Evolutionary conservation across 164 flowering plant genomes (phyloP), one percentile per base, ranked within the genome.

Genomic region (Magnolia kwangsiensis): DNA sequence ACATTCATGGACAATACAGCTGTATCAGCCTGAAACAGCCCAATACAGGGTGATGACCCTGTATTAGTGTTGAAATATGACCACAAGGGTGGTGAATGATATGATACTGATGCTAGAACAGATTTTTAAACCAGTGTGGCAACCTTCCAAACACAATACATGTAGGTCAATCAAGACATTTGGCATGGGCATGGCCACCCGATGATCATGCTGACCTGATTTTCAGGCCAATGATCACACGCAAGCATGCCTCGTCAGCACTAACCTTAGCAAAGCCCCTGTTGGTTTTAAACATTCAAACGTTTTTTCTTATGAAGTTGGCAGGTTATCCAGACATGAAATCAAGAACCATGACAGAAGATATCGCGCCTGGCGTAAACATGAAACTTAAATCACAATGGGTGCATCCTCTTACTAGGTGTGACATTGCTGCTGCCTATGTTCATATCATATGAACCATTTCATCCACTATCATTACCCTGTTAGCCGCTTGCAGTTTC

Each of bases 401-500:
- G 61, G 18, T 55, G 61, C 61, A 55, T 55, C 61, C 18, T 37
- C 45, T 37, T 55, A 16, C 61, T 37, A 37, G 18, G 16, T 55
- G 61, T n/a, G 4, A 24, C 16, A 13, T 14, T 18, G 51, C 50
- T 72, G 27, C 20, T 64, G 66, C 19, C 21, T 73, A 19, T 10
- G 4, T 50, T 88, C 82, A 88, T 78, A 92, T 88, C 81, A 90
- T 88, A 82, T 87, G 89, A 69, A 92, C 93, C 67, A 51, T 85
- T 24, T 83, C 95, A 51, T 79, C 88, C 45, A 80, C 84, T 70
- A 95, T 84, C 97, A 91, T 90, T 79, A 95, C 69, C 81, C 86
- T 87, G 84, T 91, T 91, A 66, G 89, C 89, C 63, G 84, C 85
- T 82, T 88, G 91, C 76, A 92, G 82, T 75, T 79, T 87, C 98